These are phyloP conservation scores for Chlorella sp. DNA, from an alignment of 139 green algal genomes.

Conservation along the genomic window DNA sequence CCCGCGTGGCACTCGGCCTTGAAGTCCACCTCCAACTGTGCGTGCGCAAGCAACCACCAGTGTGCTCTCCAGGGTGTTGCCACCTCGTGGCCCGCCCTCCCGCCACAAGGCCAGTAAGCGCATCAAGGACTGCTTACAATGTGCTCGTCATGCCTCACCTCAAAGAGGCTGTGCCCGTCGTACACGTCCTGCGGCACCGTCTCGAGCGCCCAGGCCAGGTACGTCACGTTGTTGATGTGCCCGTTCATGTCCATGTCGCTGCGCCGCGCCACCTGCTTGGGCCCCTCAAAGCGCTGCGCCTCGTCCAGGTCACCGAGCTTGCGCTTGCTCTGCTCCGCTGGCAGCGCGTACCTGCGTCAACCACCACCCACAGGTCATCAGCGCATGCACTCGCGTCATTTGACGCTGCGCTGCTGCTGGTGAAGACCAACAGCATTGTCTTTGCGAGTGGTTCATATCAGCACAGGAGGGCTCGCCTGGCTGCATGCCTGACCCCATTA, in stretches of 20 bases:
- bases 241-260: slow-evolving; percentile 96
- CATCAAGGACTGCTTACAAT: too few relatives aligned
- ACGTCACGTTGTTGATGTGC: slow-evolving; percentile 98
- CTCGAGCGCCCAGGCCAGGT: slow-evolving; percentile 89
- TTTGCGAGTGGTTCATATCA: too few relatives aligned
- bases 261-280: slow-evolving; percentile 60
- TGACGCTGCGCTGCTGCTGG: too few relatives aligned
- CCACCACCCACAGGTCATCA: too few relatives aligned
- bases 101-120: too few relatives aligned
- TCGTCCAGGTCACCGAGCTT: slow-evolving; percentile 53
- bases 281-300: slow-evolving; percentile 9
- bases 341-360: slow-evolving; percentile 23
- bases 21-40: slow-evolving; percentile 73
- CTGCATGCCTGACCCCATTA: too few relatives aligned
- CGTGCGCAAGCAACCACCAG: not conserved
- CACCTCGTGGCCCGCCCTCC: too few relatives aligned
- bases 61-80: not conserved
- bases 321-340: slow-evolving; percentile 32
- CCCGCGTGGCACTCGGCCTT: slow-evolving; percentile 78
- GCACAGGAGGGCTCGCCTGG: too few relatives aligned
- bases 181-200: slow-evolving; percentile 65
- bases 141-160: too few relatives aligned
- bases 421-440: too few relatives aligned
- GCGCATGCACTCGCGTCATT: too few relatives aligned
- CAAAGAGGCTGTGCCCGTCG: slow-evolving; percentile 45